A percentile compares a stretch with the other conserved stretches of the same genome.
These are phyloP conservation scores for Nicotiana knightiana DNA, from an alignment of 257 asterid species.

Conservation along the genomic window DNA sequence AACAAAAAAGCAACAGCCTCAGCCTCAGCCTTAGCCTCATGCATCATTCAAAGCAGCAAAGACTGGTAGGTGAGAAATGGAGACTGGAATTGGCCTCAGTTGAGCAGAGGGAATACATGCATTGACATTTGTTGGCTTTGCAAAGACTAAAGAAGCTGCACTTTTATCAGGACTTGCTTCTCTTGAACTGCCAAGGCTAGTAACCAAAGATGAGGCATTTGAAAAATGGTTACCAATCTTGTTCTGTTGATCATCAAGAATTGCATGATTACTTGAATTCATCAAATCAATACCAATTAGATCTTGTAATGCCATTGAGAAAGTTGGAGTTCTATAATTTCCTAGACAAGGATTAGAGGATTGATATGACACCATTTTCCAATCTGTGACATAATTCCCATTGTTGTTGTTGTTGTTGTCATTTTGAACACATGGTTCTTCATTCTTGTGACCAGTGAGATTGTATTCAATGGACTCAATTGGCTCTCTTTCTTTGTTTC, in stretches of 20 bases:
- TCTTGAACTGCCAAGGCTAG: conserved; percentile 61
- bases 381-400: conserved; percentile 14
- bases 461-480: conserved; percentile 12
- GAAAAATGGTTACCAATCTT: conserved; percentile 39
- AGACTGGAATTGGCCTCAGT: conserved; percentile 40
- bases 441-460: neutral
- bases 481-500: conserved; percentile 38
- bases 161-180: conserved; percentile 73
- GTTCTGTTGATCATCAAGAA: conserved; percentile 20
- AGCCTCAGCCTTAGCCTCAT: conserved; percentile 15
- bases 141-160: conserved; percentile 19
- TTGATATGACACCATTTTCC: conserved; percentile 31
- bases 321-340: conserved; percentile 19
- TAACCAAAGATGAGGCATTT: conserved; percentile 49
- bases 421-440: neutral
- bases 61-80: conserved; percentile 60
- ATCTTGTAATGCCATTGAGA: conserved; percentile 39
- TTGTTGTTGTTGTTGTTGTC: neutral
- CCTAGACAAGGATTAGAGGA: conserved; percentile 20
- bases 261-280: conserved; percentile 7
- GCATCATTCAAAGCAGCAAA: conserved; percentile 68
- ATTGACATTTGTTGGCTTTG: conserved; percentile 21
- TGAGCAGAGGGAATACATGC: conserved; percentile 44
- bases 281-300: conserved; percentile 31
- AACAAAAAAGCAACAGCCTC: neutral